Evolutionary conservation across 1,284 basidiomycete species (phyloP), one percentile per base, ranked within the genome.

Genomic region (Puccinia hordei): DNA sequence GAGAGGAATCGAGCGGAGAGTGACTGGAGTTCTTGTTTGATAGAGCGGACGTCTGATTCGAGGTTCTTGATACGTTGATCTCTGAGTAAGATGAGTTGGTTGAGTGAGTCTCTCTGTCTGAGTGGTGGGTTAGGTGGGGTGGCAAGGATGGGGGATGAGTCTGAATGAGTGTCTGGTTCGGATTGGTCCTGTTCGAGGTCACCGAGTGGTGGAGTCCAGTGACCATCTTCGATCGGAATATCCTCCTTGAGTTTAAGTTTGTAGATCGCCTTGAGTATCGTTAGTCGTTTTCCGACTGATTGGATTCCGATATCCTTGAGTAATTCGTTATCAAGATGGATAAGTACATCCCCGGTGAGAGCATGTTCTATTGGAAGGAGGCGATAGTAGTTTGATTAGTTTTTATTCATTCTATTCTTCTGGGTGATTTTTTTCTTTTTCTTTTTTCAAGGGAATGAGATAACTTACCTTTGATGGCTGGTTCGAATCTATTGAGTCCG

Each of bases 231-330:
- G 82, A 97, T 90, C 65, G 92, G 91, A 73, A 98, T 88, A 82
- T 91, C 90, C 83, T 95, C 89, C 1, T 90, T 90, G 73, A 94
- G 87, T 86, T 98, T 98, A 83, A 93, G 87, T 81, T 91, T 90
- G 87, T 95, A 97, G 81, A 97, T 90, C 69, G 92, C 91, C 86
- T 94, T 94, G 84, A 98, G 89, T 82, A 98, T 93, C 46, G 92
- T 88, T 30, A 98, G 87, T 68, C 95, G 88, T 86, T 96, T 94
- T 10, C 95, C 94, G 82, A 97, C 90, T 51, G 91, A 93, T 27
- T 89, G 85, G 66, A 98, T 90, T 8, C 95, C 95, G 81, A 97
- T 87, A 77, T 92, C 91, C 86, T 92, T 93, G 82, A 98, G 89
- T 2, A 90, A 87, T 61, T 94, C 92, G 68, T 90, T 89, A 85